Evolutionary conservation across 2,329 filamentous ascomycete genomes (phyloP), one percentile per base, ranked within the genome.

Genomic region (Drechslerella dactyloides): DNA sequence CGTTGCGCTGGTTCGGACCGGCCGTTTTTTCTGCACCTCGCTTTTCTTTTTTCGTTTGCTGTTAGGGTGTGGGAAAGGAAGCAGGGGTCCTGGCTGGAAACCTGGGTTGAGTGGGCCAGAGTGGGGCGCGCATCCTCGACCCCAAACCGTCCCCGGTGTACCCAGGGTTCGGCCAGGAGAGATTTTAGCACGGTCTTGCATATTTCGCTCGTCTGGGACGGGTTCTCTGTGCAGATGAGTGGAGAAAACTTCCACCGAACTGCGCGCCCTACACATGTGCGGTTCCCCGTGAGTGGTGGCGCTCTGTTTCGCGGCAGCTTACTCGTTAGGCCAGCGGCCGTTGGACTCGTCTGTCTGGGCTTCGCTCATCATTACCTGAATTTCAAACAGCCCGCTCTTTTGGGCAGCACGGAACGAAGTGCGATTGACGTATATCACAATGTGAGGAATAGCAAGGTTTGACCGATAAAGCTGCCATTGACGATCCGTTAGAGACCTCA

Each of bases 111-210:
- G 35, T 60, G 50, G 60, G 55, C 30, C 19, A 50, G n/a, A 24
- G 56, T 61, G 56, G 63, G 68, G 59, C 4, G 4, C 66, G 17
- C 13, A 19, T 63, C 53, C 65, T 60, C 21, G 33, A 51, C 42
- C 57, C 53, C 68, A 59, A 72, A 72, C 55, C 65, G 48, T 53
- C 52, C 55, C 59, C 59, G 46, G 30, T 37, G 42, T 35, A 37
- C 51, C 65, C 58, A 63, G 65, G 62, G 54, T 53, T 53, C 52
- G 58, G 51, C 65, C 68, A 72, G 68, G 68, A 72, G 68, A 72
- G 50, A 57, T 51, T 65, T 70, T 72, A 72, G 68, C 60, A 64
- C 46, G 59, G 59, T 52, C 55, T 58, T 21, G 50, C 56, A 70
- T 70, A 70, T 70, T 70, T 70, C 66, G 59, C 66, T 70, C 66